These are phyloP conservation scores for Epichloe amarillans DNA, from an alignment of 2,329 filamentous ascomycete genomes.

Conservation along the genomic window DNA sequence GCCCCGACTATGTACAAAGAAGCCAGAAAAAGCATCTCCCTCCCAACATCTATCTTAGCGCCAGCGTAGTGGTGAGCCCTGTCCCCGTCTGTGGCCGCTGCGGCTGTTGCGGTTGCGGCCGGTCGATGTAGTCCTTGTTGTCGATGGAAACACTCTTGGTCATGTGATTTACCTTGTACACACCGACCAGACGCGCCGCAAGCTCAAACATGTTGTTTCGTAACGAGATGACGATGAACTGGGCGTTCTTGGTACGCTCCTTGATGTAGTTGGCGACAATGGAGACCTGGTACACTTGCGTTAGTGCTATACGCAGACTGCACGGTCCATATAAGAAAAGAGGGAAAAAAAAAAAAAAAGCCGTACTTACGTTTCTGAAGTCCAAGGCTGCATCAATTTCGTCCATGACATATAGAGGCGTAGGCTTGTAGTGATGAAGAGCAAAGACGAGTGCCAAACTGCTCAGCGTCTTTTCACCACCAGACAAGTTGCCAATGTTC, in stretches of 20 bases:
- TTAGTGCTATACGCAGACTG: background rate
- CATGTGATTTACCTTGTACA: slow-evolving; percentile 99
- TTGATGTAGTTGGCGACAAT: slow-evolving; percentile 99
- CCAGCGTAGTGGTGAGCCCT: slow-evolving; percentile 21
- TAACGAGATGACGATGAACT: slow-evolving; percentile 96
- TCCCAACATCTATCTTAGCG: slow-evolving; percentile 16
- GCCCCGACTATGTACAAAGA: slow-evolving; percentile 1
- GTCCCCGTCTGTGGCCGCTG: slow-evolving; percentile 15
- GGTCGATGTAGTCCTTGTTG: slow-evolving; percentile 61
- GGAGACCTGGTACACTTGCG: slow-evolving; percentile 51
- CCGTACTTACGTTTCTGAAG: slow-evolving; percentile 77
- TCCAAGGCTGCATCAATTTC: slow-evolving; percentile 97
- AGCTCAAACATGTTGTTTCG: slow-evolving; percentile 99
- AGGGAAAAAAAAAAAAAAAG: slow-evolving; percentile 3
- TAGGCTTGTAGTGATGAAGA: slow-evolving; percentile 94
- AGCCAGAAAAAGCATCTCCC: background rate
- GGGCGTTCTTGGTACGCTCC: slow-evolving; percentile 96
- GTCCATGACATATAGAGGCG: slow-evolving; percentile 97
- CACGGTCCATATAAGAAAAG: background rate
- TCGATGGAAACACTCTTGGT: slow-evolving; percentile 86
- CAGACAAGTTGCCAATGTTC: slow-evolving; percentile 91
- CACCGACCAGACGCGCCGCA: slow-evolving; percentile 84
- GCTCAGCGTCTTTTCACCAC: slow-evolving; percentile 93
- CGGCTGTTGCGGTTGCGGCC: slow-evolving; percentile 20
- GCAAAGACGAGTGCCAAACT: slow-evolving; percentile 95